Evolutionary conservation across 805 yeast species (phyloP).

Genomic region (Metschnikowia amazonensis): DNA sequence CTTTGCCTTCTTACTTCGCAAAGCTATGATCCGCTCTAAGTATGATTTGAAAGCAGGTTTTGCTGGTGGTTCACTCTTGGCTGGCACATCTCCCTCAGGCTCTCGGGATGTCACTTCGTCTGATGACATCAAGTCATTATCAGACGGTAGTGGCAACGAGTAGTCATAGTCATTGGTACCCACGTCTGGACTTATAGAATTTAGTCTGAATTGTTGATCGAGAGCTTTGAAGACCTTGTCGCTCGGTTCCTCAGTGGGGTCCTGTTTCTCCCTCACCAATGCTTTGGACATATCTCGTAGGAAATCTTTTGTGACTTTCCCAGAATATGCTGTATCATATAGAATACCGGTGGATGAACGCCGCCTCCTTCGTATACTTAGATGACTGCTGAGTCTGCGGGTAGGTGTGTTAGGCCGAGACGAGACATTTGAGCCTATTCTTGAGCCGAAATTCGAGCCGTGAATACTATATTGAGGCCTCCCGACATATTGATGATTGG

Average conservation of each 20-base stretch:
- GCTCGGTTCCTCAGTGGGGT: conserved; percentile 12
- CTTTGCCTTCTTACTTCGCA: conserved; percentile 9
- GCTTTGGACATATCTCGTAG: conserved; percentile 34
- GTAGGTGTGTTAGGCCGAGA: conserved; percentile 13
- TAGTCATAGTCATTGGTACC: conserved; percentile 21
- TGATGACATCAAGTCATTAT: conserved; percentile 1
- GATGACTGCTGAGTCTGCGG: conserved; percentile 14
- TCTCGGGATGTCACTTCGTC: conserved; percentile 14
- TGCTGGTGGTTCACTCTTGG: not conserved
- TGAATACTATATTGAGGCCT: not conserved
- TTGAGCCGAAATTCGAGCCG: not conserved
- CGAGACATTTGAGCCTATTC: conserved; percentile 3
- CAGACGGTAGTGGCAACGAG: conserved; percentile 29
- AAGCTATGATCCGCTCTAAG: conserved; percentile 29
- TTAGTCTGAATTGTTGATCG: conserved; percentile 13
- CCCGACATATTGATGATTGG: not conserved
- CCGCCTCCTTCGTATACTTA: conserved; percentile 15
- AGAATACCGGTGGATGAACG: conserved; percentile 18
- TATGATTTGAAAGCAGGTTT: conserved; percentile 25
- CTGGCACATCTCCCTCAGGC: not conserved
- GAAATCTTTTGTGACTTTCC: conserved; percentile 37
- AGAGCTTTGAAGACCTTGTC: conserved; percentile 10
- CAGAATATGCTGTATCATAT: conserved; percentile 31
- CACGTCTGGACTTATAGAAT: conserved; percentile 12
- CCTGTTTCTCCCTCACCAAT: conserved; percentile 18